phyloP scores from a whole-genome alignment of 2,329 filamentous ascomycete species.

The Claviceps sp. region DNA sequence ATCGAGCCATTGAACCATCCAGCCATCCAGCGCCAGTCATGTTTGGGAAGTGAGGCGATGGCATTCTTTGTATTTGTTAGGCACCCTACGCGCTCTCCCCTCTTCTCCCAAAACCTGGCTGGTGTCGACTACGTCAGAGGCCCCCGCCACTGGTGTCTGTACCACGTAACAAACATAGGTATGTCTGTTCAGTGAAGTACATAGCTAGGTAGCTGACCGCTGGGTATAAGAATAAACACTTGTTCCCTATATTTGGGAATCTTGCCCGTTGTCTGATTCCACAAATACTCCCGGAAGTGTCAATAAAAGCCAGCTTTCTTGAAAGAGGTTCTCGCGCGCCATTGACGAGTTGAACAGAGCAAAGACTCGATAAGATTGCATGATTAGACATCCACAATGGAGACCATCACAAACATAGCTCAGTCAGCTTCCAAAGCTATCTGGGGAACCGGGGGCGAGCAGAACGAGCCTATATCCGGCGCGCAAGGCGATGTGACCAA shows the following conservation, averaged over 20 bases:
- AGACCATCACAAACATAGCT: constrained; percentile 45
- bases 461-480: constrained; percentile 58
- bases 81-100: background rate
- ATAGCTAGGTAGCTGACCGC: no score
- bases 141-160: constrained; percentile 1
- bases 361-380: background rate
- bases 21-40: no score
- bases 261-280: no score
- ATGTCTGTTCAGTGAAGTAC: background rate
- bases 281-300: no score
- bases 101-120: background rate
- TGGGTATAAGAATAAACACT: no score
- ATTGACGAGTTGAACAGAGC: background rate
- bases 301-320: background rate
- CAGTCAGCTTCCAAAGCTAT: constrained; percentile 27
- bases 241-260: no score
- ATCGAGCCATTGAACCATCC: no score
- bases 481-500: constrained; percentile 50
- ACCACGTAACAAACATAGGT: background rate
- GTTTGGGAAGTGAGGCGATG: constrained; percentile 21
- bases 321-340: background rate
- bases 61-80: background rate
- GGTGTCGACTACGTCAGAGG: constrained; percentile 3
- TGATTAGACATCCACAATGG: constrained; percentile 32
- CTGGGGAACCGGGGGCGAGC: constrained; percentile 28